Percentiles rank a stretch among this genome's conserved stretches.
Evolutionary conservation across 192 early-diverging fungal species (phyloP).

Genomic region (Gaertneriomyces sp.): DNA sequence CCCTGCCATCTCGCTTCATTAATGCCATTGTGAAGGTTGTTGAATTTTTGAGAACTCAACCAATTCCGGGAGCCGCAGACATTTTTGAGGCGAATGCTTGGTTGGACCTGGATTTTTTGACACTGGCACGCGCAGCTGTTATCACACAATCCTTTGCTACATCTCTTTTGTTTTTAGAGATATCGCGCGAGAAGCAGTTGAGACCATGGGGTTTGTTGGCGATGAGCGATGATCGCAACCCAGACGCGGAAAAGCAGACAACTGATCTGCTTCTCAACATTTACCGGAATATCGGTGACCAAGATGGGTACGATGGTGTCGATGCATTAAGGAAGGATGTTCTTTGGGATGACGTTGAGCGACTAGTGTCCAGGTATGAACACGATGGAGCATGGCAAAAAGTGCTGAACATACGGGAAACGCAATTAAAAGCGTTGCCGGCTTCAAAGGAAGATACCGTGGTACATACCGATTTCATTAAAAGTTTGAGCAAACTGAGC

Average conservation of each 20-base stretch:
- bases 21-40: too few relatives aligned
- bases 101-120: conserved; percentile 37
- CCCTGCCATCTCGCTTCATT: too few relatives aligned
- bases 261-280: conserved; percentile 25
- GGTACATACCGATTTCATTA: conserved; percentile 24
- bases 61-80: not conserved
- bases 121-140: conserved; percentile 21
- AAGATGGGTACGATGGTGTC: conserved; percentile 42
- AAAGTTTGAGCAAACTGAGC: conserved; percentile 28
- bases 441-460: not conserved
- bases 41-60: conserved; percentile 22
- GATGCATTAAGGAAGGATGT: conserved; percentile 11
- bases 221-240: not conserved
- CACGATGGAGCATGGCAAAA: conserved; percentile 25
- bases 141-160: conserved; percentile 16
- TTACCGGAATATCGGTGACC: conserved; percentile 27
- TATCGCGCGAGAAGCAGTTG: conserved; percentile 13
- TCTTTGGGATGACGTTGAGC: conserved; percentile 3
- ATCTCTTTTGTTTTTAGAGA: conserved; percentile 38
- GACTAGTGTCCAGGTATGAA: conserved; percentile 23
- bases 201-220: not conserved
- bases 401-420: conserved; percentile 23
- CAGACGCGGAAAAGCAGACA: not conserved
- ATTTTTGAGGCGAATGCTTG: conserved; percentile 33
- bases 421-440: not conserved